A percentile compares a stretch with the other conserved stretches of the same genome.
Evolutionary conservation across 2,329 filamentous ascomycete genomes (phyloP).

Genomic region (Cylindrodendrum hubeiense): DNA sequence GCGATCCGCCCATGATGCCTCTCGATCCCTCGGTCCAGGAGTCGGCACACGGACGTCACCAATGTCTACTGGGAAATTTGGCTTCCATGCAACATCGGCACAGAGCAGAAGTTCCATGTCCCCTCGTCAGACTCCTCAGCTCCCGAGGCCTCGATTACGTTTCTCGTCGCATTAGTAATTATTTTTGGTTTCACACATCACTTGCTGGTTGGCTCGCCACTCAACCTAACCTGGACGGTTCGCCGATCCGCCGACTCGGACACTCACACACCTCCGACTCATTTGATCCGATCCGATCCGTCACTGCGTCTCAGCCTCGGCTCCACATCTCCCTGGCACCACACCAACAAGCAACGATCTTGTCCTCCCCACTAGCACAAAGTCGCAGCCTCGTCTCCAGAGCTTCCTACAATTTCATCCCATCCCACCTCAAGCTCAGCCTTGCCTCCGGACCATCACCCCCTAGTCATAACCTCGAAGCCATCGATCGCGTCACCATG

Average conservation of each 20-base stretch:
- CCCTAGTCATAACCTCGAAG: neutral
- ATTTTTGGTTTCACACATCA: neutral
- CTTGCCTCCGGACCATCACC: neutral
- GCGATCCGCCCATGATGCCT: conserved; percentile 1
- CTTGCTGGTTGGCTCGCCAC: neutral
- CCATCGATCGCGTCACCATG: conserved; percentile 42
- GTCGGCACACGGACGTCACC: conserved; percentile 1
- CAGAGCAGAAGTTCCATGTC: neutral
- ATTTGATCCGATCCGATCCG: conserved; percentile 24
- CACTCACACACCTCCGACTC: conserved; percentile 3
- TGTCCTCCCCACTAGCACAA: neutral
- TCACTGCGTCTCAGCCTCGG: conserved; percentile 20
- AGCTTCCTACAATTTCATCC: neutral
- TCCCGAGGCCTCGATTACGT: conserved; percentile 7
- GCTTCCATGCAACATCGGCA: neutral
- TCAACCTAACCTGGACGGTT: neutral
- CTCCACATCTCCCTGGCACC: conserved; percentile 9
- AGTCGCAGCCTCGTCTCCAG: conserved; percentile 16
- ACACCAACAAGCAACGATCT: conserved; percentile 11
- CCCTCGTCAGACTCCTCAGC: neutral
- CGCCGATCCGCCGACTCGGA: neutral
- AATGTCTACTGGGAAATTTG: conserved; percentile 1
- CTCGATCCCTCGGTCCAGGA: neutral
- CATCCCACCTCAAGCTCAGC: neutral
- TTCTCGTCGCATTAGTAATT: neutral